Evolutionary conservation across 179 eudicot species (phyloP), one percentile per base, ranked within the genome.

Genomic region (Camellia oleifera): DNA sequence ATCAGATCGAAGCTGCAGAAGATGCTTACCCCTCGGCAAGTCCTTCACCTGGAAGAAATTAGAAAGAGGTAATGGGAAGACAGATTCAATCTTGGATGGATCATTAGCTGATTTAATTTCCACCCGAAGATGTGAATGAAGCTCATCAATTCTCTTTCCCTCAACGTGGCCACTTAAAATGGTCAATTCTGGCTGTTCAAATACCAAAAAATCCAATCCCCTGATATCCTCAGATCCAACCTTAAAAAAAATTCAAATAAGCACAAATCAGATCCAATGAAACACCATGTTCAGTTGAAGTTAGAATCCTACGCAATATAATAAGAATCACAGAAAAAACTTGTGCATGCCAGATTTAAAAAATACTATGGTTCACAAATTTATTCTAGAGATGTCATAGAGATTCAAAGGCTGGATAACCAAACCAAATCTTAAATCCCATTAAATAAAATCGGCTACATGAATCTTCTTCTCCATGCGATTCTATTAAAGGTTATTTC

Each of bases 21-120:
- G 88, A 82, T 94, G 91, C 82, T 91, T 94, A 52, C 93, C 93
- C 86, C 84, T 90, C 40, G 97, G 94, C 88, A 96, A 86, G 81
- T 90, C 97, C 88, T 89, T 92, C 68, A 94, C 92, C 85, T 92
- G 96, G 88, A 96, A 96, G 87, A 92, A 96, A 78, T 90, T 93
- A 70, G 99, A 92, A 63, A 94, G 85, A 26, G 99, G 96, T 81
- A 96, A 80, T 32, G 99, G 94, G 84, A 94, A 91, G 77, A 84
- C 80, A 14, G 97, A 85, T 82, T 85, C 94, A 53, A 91, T 83
- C 86, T 87, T 96, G n/a, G 93, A 89, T 83, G 94, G 96, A 76
- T 92, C 96, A 84, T 70, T 80, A 46, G 91, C 91, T 65, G 97
- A 94, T 85, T 83, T 96, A 23, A 96, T 86, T 87, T 96, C 98